A percentile compares a stretch with the other conserved stretches of the same genome.
phyloP scores from a whole-genome alignment of 2,329 filamentous ascomycete species.

The Cladosporium sp. region DNA sequence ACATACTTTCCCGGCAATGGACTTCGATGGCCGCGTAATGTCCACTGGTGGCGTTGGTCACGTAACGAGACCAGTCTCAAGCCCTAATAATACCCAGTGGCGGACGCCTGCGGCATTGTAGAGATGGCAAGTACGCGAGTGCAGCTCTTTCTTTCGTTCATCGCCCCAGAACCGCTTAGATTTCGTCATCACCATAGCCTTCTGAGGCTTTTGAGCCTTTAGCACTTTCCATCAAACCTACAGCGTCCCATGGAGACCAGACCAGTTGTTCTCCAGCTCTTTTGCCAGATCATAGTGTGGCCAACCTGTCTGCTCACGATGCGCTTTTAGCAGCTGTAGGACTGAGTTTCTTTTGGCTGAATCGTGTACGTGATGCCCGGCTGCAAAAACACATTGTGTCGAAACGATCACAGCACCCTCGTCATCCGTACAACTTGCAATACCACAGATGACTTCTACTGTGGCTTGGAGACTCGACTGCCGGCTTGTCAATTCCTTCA shows the following conservation, averaged over 20 bases:
- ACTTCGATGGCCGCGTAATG: not conserved
- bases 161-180: not conserved
- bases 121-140: not conserved
- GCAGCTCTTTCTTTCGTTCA: not conserved
- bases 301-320: conserved; percentile 41
- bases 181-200: not conserved
- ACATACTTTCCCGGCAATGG: not conserved
- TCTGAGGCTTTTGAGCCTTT: not conserved
- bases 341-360: conserved; percentile 34
- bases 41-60: not conserved
- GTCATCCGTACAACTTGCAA: conserved; percentile 45
- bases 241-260: not conserved
- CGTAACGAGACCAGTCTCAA: not conserved
- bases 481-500: conserved; percentile 46
- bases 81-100: not conserved
- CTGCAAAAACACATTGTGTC: conserved; percentile 42
- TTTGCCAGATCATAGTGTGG: conserved; percentile 27
- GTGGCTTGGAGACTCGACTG: conserved; percentile 45
- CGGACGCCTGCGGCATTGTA: not conserved
- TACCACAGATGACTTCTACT: conserved; percentile 50
- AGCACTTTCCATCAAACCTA: not conserved
- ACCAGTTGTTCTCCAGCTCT: conserved; percentile 7
- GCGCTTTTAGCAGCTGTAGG: conserved; percentile 36
- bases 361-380: conserved; percentile 41
- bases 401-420: conserved; percentile 41